Conservation (phyloP, 371 early-diverging fungal genomes). For the Mortierella sp. region DNA sequence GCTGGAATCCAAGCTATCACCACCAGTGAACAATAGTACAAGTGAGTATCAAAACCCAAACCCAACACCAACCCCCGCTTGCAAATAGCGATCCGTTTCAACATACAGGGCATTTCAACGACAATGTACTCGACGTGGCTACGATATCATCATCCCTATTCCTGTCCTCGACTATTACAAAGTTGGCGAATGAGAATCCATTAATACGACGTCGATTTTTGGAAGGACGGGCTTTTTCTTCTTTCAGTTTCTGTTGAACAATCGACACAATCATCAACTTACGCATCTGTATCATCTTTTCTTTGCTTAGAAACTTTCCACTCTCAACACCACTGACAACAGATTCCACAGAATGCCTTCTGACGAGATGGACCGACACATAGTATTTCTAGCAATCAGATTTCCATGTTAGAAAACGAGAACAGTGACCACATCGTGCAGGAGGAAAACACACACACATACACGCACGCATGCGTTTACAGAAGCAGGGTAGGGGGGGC, state of each 20-base stretch:
- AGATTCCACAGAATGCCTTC: constrained; percentile 54
- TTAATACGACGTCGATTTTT: too few species aligned
- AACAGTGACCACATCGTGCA: background rate
- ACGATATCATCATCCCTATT: constrained; percentile 64
- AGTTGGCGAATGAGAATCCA: background rate
- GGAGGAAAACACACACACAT: background rate
- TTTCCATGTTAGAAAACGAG: background rate
- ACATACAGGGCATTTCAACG: constrained; percentile 69
- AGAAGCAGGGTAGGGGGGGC: too few species aligned
- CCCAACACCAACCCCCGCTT: too few species aligned
- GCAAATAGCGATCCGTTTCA: background rate
- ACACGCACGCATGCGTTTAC: constrained; percentile 3
- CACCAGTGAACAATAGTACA: too few species aligned
- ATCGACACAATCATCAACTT: constrained; percentile 34
- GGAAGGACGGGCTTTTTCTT: too few species aligned
- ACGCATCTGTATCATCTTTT: constrained; percentile 60
- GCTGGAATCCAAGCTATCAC: constrained; percentile 71
- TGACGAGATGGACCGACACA: constrained; percentile 59
- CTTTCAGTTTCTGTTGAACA: background rate
- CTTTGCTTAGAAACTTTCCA: constrained; percentile 57
- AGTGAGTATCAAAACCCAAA: too few species aligned
- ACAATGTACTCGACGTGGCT: constrained; percentile 63
- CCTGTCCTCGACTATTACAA: constrained; percentile 36
- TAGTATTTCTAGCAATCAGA: constrained; percentile 63
- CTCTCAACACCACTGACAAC: constrained; percentile 59